Evolutionary conservation across 75 land plant genomes (phyloP).

Genomic region (Cryptomeria japonica): DNA sequence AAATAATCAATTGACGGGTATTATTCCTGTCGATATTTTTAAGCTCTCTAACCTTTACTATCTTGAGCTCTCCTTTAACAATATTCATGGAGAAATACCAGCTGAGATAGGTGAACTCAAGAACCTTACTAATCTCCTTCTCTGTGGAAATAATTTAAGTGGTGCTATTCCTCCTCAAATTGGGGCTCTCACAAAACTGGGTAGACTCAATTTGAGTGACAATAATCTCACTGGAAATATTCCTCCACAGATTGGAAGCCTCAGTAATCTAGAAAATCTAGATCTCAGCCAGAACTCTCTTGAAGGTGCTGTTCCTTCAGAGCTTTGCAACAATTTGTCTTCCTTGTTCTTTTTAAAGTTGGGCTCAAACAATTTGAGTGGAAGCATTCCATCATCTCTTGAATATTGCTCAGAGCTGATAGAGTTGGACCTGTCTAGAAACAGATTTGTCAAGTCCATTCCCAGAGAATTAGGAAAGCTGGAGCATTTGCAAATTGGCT

Average conservation of each 20-base stretch:
- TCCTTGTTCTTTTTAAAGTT: background rate
- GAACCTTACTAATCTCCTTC: conserved; percentile 49
- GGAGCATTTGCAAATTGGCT: background rate
- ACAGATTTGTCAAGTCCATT: background rate
- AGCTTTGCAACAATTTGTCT: background rate
- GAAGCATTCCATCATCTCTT: background rate
- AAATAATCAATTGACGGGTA: conserved; percentile 26
- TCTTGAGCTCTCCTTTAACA: conserved; percentile 26
- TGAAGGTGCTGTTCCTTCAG: background rate
- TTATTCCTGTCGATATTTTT: conserved; percentile 49
- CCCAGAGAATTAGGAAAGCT: background rate
- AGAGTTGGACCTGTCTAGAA: background rate
- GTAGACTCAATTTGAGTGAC: conserved; percentile 15
- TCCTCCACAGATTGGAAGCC: background rate
- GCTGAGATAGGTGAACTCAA: conserved; percentile 57
- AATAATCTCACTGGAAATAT: background rate
- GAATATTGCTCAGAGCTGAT: background rate
- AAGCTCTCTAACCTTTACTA: conserved; percentile 19
- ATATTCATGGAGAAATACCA: conserved; percentile 15
- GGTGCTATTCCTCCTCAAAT: conserved; percentile 57
- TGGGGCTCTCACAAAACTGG: conserved; percentile 36
- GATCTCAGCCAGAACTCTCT: background rate
- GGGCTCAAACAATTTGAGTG: background rate
- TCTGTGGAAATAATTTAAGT: conserved; percentile 45
- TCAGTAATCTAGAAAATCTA: background rate